Evolutionary conservation across 2,329 filamentous ascomycete genomes (phyloP), one percentile per base, ranked within the genome.

Genomic region (Ophiosphaerella narmari): DNA sequence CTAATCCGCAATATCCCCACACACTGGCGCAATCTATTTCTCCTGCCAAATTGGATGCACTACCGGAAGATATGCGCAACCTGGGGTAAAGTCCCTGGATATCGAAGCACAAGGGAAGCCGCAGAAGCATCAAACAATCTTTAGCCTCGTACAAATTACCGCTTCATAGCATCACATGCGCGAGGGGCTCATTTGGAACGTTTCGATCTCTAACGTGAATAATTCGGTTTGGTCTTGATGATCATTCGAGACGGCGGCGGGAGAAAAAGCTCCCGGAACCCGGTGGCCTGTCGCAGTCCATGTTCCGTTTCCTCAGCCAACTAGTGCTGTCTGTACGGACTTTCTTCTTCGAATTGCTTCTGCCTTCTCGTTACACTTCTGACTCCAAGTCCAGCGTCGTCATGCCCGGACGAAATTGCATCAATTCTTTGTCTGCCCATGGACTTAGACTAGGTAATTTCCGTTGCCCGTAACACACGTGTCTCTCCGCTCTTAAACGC

Each of bases 41-140:
- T 39, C 40, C 50, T 48, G 38, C 55, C 52, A 62, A 46, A 55
- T 61, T 60, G 55, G 45, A 45, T 44, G 48, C 59, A 60, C 57
- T 59, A 55, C 67, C 65, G 66, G 66, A 61, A 67, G 52, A 65
- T 70, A 59, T 66, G 63, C 60, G 54, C 52, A 54, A 58, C 60
- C 66, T 65, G 63, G 68, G 66, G 66, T 65, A 67, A 59, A 43
- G 35, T 53, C 55, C 50, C 57, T 68, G 60, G 49, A 37, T 52
- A 29, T 52, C 42, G 53, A 59, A 60, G 59, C 60, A 67, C 59
- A 47, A 62, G 56, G 59, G 56, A 59, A 59, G 51, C 36, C 52
- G 32, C 36, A 45, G 21, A 41, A 47, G 46, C 49, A 41, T 38
- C 41, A 49, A 42, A 49, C 39, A 41, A 40, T 16, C 14, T 54